A percentile compares a stretch with the other conserved stretches of the same genome.
Evolutionary conservation across 768 basidiomycete species (phyloP).

Genomic region (Rhizopogon vinicolor): DNA sequence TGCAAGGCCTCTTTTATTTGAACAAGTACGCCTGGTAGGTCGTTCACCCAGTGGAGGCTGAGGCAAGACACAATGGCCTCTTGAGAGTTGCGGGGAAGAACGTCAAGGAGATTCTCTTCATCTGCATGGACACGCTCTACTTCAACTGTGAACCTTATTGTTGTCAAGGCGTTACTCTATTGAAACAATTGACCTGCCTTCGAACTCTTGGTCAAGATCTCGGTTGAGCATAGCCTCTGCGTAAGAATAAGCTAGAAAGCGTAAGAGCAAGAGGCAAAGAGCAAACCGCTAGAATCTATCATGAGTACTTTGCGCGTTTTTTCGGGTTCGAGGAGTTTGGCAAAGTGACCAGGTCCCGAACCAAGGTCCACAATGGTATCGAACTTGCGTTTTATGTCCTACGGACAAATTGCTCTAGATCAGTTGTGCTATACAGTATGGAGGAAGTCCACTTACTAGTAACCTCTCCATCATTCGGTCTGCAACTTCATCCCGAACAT

Average conservation of each 20-base stretch:
- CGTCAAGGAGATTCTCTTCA: slow-evolving; percentile 73
- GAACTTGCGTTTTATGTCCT: slow-evolving; percentile 93
- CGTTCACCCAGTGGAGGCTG: slow-evolving; percentile 95
- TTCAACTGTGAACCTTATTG: slow-evolving; percentile 46
- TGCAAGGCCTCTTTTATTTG: slow-evolving; percentile 82
- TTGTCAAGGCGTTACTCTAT: background rate
- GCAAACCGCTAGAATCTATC: slow-evolving; percentile 83
- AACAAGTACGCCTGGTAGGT: slow-evolving; percentile 83
- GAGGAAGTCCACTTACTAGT: slow-evolving; percentile 44
- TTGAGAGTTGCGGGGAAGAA: slow-evolving; percentile 68
- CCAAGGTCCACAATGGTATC: slow-evolving; percentile 80
- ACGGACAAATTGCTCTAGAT: slow-evolving; percentile 4
- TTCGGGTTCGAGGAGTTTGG: slow-evolving; percentile 69
- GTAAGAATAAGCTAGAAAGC: slow-evolving; percentile 1
- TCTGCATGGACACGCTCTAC: slow-evolving; percentile 77
- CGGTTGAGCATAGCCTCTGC: slow-evolving; percentile 68
- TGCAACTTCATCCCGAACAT: slow-evolving; percentile 86
- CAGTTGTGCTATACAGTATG: background rate
- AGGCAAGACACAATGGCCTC: slow-evolving; percentile 92
- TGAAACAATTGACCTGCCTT: slow-evolving; percentile 45
- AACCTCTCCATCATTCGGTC: slow-evolving; percentile 89
- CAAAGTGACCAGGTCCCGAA: slow-evolving; percentile 88
- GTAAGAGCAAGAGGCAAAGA: background rate
- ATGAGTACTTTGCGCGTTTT: slow-evolving; percentile 72
- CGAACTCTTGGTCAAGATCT: slow-evolving; percentile 75